phyloP scores from a whole-genome alignment of 768 basidiomycete genomes.

The Mycena kentingensis region DNA sequence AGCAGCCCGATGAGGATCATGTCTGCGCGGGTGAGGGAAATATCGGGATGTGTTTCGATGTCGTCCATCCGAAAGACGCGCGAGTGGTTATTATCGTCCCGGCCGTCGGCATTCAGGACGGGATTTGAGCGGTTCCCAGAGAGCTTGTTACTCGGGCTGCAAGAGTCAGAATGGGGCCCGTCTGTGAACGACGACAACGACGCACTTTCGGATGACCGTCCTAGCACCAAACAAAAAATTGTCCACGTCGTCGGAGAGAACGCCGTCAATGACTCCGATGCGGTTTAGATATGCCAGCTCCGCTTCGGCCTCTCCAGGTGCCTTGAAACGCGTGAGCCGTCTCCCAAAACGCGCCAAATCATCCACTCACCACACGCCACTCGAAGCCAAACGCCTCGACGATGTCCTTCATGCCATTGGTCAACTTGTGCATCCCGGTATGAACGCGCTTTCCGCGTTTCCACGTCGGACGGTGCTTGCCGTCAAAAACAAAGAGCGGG shows the following conservation, averaged over 20 bases:
- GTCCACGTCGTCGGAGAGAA: conserved; percentile 93
- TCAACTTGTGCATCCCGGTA: conserved; percentile 62
- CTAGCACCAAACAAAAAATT: conserved; percentile 87
- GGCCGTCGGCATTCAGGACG: conserved; percentile 63
- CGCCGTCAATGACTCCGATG: conserved; percentile 81
- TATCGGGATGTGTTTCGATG: conserved; percentile 42
- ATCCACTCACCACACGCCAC: conserved; percentile 58
- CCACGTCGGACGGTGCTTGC: conserved; percentile 76
- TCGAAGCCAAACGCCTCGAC: conserved; percentile 82
- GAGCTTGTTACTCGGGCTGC: conserved; percentile 69
- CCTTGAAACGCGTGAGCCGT: conserved; percentile 46
- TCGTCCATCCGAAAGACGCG: conserved; percentile 44
- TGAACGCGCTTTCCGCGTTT: conserved; percentile 79
- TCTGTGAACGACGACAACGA: conserved; percentile 18
- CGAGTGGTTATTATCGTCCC: conserved; percentile 73
- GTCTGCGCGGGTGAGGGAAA: conserved; percentile 64
- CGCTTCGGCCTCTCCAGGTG: conserved; percentile 94
- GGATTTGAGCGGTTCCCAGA: conserved; percentile 71
- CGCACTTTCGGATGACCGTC: conserved; percentile 82
- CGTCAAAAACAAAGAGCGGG: conserved; percentile 92
- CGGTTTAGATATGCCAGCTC: conserved; percentile 86
- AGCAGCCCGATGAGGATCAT: conserved; percentile 82
- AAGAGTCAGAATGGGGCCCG: conserved; percentile 5
- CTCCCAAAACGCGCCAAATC: conserved; percentile 21
- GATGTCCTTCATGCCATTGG: conserved; percentile 75